Evolutionary conservation across 768 basidiomycete genomes (phyloP).

Genomic region (Boletus eberwhitei): DNA sequence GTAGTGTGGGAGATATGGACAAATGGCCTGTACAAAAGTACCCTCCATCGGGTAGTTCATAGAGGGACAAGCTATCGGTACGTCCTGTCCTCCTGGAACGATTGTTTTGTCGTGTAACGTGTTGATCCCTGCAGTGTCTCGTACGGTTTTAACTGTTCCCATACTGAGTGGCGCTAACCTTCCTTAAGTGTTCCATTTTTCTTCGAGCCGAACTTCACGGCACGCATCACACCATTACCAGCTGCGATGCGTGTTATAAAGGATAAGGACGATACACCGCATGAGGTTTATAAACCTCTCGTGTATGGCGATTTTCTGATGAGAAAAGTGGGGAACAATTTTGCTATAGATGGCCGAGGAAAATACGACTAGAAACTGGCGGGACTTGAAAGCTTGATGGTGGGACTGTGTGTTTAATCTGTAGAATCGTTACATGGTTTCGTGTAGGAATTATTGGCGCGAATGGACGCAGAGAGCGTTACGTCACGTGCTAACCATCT

Average conservation of each 20-base stretch:
- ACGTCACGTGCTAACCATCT: slow-evolving; percentile 28
- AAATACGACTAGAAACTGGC: slow-evolving; percentile 24
- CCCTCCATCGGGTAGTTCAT: slow-evolving; percentile 88
- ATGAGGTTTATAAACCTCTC: slow-evolving; percentile 43
- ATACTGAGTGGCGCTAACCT: slow-evolving; percentile 1
- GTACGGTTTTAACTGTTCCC: slow-evolving; percentile 38
- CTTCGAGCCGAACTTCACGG: slow-evolving; percentile 87
- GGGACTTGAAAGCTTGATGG: neutral
- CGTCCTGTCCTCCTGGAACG: neutral
- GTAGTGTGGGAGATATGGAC: slow-evolving; percentile 94
- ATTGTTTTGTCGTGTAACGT: neutral
- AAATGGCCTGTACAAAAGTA: slow-evolving; percentile 81
- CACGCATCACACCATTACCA: slow-evolving; percentile 60
- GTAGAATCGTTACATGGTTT: neutral
- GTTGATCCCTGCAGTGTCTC: slow-evolving; percentile 54
- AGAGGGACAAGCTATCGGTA: slow-evolving; percentile 63
- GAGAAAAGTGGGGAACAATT: slow-evolving; percentile 72
- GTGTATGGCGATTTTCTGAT: slow-evolving; percentile 79
- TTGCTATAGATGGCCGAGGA: slow-evolving; percentile 42
- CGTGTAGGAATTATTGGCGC: neutral
- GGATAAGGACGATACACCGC: slow-evolving; percentile 12
- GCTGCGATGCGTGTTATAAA: slow-evolving; percentile 47
- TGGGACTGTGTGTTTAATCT: neutral
- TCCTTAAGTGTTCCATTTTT: slow-evolving; percentile 78
- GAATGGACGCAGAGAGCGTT: neutral